These are phyloP conservation scores for Pythium monospermum DNA, from an alignment of 352 stramenopile species.

Conservation along the genomic window DNA sequence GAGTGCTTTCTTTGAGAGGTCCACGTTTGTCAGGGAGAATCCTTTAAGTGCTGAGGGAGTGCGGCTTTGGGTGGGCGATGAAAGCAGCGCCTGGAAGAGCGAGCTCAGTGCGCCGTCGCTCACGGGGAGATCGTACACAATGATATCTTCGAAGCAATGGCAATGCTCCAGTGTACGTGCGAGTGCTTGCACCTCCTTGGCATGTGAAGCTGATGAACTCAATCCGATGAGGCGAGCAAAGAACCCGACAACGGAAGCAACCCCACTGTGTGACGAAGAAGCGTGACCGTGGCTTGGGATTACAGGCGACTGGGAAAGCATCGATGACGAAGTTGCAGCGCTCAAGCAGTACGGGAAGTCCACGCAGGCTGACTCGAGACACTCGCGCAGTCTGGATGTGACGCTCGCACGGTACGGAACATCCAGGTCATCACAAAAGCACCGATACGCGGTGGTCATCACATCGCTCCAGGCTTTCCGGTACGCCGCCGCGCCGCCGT, in stretches of 20 bases:
- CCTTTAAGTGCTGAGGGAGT: conserved; percentile 26
- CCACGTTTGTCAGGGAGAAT: conserved; percentile 46
- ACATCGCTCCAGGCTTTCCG: conserved; percentile 21
- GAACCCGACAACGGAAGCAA: not conserved
- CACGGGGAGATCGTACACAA: conserved; percentile 44
- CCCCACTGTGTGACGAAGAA: not conserved
- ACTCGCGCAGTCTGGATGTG: conserved; percentile 41
- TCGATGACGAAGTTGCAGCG: conserved; percentile 1
- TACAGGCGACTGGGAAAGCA: conserved; percentile 11
- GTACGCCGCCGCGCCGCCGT: not conserved
- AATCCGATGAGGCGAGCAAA: conserved; percentile 2
- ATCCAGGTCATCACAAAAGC: conserved; percentile 56
- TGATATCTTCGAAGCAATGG: conserved; percentile 39
- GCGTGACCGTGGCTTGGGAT: conserved; percentile 2
- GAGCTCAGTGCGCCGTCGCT: conserved; percentile 33
- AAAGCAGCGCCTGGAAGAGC: conserved; percentile 48
- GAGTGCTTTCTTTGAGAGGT: conserved; percentile 33
- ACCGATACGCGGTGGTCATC: conserved; percentile 44
- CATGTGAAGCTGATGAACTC: conserved; percentile 3
- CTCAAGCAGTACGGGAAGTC: conserved; percentile 66
- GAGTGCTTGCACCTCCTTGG: conserved; percentile 45
- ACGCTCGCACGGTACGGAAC: conserved; percentile 47
- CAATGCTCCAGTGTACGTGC: conserved; percentile 34
- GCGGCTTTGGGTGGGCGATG: conserved; percentile 2
- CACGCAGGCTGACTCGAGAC: conserved; percentile 31